phyloP scores from a whole-genome alignment of 2,329 filamentous ascomycete species.

The Phaeomoniella chlamydospora region DNA sequence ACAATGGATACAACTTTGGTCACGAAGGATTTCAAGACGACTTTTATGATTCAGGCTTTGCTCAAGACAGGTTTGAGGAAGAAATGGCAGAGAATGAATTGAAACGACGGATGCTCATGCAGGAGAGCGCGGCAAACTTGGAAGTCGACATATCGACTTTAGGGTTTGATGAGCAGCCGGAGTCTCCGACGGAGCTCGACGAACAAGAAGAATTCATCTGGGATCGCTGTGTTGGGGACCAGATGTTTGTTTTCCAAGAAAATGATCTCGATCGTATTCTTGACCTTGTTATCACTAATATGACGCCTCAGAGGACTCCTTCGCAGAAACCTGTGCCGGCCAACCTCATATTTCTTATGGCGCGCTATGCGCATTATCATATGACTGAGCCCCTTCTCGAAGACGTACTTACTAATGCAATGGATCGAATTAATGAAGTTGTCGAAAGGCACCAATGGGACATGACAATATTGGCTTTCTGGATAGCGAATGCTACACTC shows the following conservation, averaged over 20 bases:
- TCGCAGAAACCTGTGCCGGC: constrained; percentile 97
- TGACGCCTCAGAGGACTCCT: constrained; percentile 89
- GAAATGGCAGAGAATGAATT: constrained; percentile 95
- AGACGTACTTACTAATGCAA: constrained; percentile 67
- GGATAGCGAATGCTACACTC: constrained; percentile 93
- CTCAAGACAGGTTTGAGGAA: constrained; percentile 88
- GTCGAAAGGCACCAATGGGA: constrained; percentile 97
- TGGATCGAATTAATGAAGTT: constrained; percentile 88
- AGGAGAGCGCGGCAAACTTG: constrained; percentile 91
- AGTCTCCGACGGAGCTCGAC: constrained; percentile 47
- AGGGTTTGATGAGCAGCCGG: constrained; percentile 87
- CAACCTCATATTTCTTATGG: constrained; percentile 91
- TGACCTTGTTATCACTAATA: constrained; percentile 91
- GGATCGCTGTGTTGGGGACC: constrained; percentile 85
- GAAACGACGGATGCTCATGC: constrained; percentile 88
- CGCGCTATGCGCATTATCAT: constrained; percentile 93
- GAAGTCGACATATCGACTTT: constrained; percentile 94
- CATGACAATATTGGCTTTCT: constrained; percentile 98
- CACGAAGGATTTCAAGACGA: constrained; percentile 69
- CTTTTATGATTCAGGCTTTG: constrained; percentile 86
- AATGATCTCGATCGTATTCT: constrained; percentile 81
- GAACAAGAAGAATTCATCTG: constrained; percentile 92
- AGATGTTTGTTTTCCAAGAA: constrained; percentile 99
- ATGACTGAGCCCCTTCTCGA: constrained; percentile 72
- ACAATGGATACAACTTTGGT: constrained; percentile 78